Evolutionary conservation across 352 stramenopile species (phyloP).

Genomic region (Phytophthora megakarya): DNA sequence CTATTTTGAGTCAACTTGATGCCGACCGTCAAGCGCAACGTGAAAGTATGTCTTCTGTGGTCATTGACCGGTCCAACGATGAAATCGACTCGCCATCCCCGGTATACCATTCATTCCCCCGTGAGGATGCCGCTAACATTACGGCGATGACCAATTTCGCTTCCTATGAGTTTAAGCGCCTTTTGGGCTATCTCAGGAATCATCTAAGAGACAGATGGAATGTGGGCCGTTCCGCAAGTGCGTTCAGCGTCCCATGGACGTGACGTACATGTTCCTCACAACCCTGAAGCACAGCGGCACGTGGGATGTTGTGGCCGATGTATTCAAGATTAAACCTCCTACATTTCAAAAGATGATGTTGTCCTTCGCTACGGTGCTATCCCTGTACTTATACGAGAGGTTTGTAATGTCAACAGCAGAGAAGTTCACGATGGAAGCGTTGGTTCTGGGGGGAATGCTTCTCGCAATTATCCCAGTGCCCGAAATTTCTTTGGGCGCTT

Average conservation of each 20-base stretch:
- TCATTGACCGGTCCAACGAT: neutral
- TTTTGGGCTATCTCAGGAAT: no score
- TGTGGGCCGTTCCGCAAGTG: neutral
- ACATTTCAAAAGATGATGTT: constrained; percentile 9
- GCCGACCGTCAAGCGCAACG: neutral
- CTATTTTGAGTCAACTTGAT: neutral
- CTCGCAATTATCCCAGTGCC: neutral
- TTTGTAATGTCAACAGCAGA: no score
- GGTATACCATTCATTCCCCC: neutral
- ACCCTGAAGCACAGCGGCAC: constrained; percentile 2
- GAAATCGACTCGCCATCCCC: neutral
- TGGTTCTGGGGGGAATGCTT: neutral
- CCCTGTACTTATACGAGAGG: no score
- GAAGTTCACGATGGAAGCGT: no score
- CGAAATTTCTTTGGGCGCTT: no score
- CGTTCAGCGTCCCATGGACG: neutral
- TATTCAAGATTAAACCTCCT: neutral
- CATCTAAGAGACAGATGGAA: no score
- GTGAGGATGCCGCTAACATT: neutral
- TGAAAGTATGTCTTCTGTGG: no score
- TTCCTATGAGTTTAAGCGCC: constrained; percentile 1
- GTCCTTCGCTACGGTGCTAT: no score
- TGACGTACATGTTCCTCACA: constrained; percentile 1
- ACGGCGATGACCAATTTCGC: no score
- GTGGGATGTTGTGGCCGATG: neutral